Evolutionary conservation across 768 basidiomycete genomes (phyloP).

Genomic region (Lactarius deliciosus): DNA sequence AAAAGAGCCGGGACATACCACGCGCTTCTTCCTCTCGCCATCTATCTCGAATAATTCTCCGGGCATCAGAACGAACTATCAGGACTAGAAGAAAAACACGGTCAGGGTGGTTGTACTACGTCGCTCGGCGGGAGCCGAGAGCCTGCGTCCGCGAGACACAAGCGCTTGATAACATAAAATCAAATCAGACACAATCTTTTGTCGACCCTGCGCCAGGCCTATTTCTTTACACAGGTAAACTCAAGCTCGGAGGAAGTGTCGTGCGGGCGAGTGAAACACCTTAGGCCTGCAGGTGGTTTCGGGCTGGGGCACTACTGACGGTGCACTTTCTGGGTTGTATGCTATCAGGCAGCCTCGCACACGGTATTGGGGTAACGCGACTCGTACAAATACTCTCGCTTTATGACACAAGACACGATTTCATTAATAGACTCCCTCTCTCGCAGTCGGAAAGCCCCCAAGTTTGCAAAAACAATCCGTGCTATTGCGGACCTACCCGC

Average conservation of each 20-base stretch:
- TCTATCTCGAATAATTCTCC: conserved; percentile 41
- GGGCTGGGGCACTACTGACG: neutral
- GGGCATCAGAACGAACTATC: conserved; percentile 30
- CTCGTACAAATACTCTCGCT: neutral
- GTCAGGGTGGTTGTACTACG: conserved; percentile 2
- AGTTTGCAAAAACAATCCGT: neutral
- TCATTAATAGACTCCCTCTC: neutral
- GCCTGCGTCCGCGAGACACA: conserved; percentile 17
- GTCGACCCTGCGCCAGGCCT: neutral
- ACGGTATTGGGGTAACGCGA: too few species aligned
- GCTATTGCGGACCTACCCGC: neutral
- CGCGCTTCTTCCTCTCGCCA: conserved; percentile 84
- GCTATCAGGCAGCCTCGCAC: too few species aligned
- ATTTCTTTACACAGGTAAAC: neutral
- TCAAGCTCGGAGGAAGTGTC: neutral
- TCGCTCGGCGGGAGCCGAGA: conserved; percentile 23
- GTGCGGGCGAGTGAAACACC: neutral
- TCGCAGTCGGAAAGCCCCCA: neutral
- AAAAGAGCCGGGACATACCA: conserved; percentile 53
- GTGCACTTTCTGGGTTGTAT: too few species aligned
- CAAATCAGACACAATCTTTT: neutral
- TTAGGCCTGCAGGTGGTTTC: neutral
- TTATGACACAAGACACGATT: neutral
- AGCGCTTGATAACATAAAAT: conserved; percentile 9
- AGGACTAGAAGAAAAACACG: conserved; percentile 1